phyloP scores from a whole-genome alignment of 352 stramenopile species.

The Pythium dissimile region DNA sequence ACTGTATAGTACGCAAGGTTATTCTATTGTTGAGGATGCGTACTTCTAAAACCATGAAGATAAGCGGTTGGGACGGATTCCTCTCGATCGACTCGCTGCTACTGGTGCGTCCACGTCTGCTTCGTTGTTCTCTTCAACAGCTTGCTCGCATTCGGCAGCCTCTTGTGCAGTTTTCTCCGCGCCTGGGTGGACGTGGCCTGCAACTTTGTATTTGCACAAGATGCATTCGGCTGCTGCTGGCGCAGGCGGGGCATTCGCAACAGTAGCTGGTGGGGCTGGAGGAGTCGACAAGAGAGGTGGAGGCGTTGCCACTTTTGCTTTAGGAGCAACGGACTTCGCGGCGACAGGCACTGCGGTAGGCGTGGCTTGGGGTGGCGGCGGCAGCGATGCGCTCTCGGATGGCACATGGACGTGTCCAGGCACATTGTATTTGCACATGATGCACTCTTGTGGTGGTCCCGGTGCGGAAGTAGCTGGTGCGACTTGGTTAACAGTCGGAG shows the following conservation, averaged over 20 bases:
- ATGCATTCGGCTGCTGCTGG: conserved; percentile 7
- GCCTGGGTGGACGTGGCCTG: conserved; percentile 20
- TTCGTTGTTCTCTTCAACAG: background rate
- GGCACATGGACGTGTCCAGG: conserved; percentile 18
- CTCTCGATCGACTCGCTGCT: background rate
- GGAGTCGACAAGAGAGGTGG: background rate
- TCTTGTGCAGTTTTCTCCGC: background rate
- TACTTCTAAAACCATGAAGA: conserved; percentile 26
- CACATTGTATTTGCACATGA: conserved; percentile 31
- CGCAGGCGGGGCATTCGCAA: background rate
- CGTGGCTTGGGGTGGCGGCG: background rate
- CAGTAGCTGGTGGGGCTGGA: background rate
- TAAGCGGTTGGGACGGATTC: conserved; percentile 10
- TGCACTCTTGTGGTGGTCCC: conserved; percentile 9
- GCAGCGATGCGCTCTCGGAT: background rate
- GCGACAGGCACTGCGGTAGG: background rate
- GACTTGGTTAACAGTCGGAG: background rate
- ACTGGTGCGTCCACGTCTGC: background rate
- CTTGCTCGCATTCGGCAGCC: background rate
- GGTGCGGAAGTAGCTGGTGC: background rate
- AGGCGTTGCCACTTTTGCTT: background rate
- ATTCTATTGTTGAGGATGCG: background rate
- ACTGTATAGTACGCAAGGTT: background rate
- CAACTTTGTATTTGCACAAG: conserved; percentile 26
- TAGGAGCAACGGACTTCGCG: background rate